These are phyloP conservation scores for Candida alai DNA, from an alignment of 805 yeast species.

Conservation along the genomic window DNA sequence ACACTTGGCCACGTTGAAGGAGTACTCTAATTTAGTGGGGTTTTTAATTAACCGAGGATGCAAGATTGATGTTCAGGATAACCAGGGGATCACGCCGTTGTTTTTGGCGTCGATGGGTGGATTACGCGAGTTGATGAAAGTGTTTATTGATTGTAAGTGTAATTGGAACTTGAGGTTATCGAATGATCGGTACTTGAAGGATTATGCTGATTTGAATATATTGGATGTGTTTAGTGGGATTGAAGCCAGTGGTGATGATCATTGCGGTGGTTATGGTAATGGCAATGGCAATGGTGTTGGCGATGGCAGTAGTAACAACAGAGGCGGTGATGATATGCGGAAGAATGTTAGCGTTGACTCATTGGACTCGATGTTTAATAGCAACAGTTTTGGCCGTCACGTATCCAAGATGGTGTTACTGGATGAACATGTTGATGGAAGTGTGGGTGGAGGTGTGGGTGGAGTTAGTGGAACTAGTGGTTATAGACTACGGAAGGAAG, in stretches of 20 bases:
- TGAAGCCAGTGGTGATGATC: conserved; percentile 10
- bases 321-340: conserved; percentile 17
- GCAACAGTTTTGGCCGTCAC: conserved; percentile 36
- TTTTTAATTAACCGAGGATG: conserved; percentile 66
- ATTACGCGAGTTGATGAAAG: conserved; percentile 57
- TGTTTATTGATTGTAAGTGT: conserved; percentile 63
- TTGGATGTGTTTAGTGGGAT: conserved; percentile 34
- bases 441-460: not conserved
- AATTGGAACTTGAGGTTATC: conserved; percentile 48
- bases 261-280: not conserved
- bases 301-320: not conserved
- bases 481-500: too few species aligned
- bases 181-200: conserved; percentile 43
- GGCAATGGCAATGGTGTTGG: conserved; percentile 4
- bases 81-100: conserved; percentile 80
- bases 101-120: conserved; percentile 84
- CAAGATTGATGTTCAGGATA: conserved; percentile 68
- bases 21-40: conserved; percentile 57
- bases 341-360: conserved; percentile 37
- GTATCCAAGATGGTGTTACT: conserved; percentile 35
- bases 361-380: conserved; percentile 36
- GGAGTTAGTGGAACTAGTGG: not conserved
- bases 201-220: conserved; percentile 44
- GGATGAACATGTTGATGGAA: conserved; percentile 1
- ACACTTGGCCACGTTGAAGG: conserved; percentile 79